Conservation (phyloP, 2,329 filamentous ascomycete species). For the Clonostachys sp. region DNA sequence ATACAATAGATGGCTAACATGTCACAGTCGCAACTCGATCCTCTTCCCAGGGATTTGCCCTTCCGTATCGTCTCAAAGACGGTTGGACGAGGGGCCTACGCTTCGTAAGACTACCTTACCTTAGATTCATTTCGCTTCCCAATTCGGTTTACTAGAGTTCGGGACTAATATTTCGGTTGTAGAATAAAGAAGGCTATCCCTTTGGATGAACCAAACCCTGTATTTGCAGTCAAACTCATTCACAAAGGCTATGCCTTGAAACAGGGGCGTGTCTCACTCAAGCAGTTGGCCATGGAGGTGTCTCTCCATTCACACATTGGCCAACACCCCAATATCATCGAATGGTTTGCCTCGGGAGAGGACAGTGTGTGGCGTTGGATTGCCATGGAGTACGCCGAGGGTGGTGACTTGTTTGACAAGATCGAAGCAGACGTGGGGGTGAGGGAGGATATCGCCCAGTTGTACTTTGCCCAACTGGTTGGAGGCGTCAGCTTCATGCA, state of each 20-base stretch:
- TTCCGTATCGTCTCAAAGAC: constrained; percentile 96
- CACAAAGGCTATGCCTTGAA: constrained; percentile 93
- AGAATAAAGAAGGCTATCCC: constrained; percentile 94
- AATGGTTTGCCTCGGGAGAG: constrained; percentile 84
- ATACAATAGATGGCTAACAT: constrained; percentile 20
- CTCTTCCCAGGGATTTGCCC: constrained; percentile 77
- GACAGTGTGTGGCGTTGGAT: constrained; percentile 92
- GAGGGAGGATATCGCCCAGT: constrained; percentile 88
- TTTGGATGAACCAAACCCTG: constrained; percentile 58
- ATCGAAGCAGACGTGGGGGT: constrained; percentile 97
- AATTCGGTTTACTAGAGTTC: neutral
- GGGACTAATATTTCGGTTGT: constrained; percentile 4
- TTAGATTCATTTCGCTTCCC: constrained; percentile 4
- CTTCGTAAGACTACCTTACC: constrained; percentile 60
- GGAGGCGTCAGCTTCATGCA: constrained; percentile 93
- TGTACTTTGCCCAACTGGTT: constrained; percentile 92
- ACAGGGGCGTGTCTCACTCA: constrained; percentile 80
- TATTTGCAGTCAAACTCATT: constrained; percentile 98
- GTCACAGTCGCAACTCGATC: constrained; percentile 81
- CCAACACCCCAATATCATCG: constrained; percentile 88
- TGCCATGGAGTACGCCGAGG: constrained; percentile 94
- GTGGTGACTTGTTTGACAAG: constrained; percentile 97
- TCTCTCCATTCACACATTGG: constrained; percentile 85
- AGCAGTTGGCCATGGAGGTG: constrained; percentile 90
- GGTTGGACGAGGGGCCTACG: constrained; percentile 94